These are phyloP conservation scores for Hylodesmum podocarpum DNA, from an alignment of 306 rosid genomes.

Conservation along the genomic window DNA sequence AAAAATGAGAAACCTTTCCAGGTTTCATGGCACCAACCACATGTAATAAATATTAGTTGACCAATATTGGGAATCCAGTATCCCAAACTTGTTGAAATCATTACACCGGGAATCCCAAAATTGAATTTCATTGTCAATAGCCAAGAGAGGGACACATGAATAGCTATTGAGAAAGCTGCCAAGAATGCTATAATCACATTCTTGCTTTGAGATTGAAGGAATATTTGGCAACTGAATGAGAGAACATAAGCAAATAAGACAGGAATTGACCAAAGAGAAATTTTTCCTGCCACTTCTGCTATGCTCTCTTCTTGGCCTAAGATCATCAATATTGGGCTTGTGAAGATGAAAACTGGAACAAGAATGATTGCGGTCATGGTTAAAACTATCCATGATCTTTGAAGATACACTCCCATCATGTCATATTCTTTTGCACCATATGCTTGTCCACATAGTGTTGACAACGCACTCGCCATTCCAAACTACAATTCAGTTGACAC, in stretches of 20 bases:
- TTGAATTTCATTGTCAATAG: conserved; percentile 24
- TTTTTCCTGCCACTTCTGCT: conserved; percentile 28
- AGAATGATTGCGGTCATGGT: conserved; percentile 17
- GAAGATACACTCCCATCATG: conserved; percentile 57
- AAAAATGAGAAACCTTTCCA: conserved; percentile 51
- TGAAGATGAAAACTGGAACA: conserved; percentile 44
- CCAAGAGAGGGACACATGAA: conserved; percentile 44
- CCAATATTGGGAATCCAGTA: conserved; percentile 47
- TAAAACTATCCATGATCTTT: conserved; percentile 49
- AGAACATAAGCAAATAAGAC: conserved; percentile 30
- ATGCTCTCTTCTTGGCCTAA: conserved; percentile 38
- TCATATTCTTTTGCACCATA: conserved; percentile 47
- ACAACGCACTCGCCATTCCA: conserved; percentile 54
- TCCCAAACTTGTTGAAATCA: conserved; percentile 32
- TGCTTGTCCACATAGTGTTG: conserved; percentile 64
- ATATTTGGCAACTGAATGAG: conserved; percentile 42
- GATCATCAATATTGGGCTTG: conserved; percentile 33
- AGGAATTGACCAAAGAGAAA: conserved; percentile 40
- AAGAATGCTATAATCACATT: conserved; percentile 46
- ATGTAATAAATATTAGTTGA: conserved; percentile 37
- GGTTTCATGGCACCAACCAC: conserved; percentile 52
- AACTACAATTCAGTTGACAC: neutral
- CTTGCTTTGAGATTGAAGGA: conserved; percentile 55
- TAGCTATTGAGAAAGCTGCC: conserved; percentile 27
- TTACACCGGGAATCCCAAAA: conserved; percentile 44